A percentile compares a stretch with the other conserved stretches of the same genome.
Evolutionary conservation across 1,284 basidiomycete species (phyloP).

Genomic region (Pseudozyma thailandica): DNA sequence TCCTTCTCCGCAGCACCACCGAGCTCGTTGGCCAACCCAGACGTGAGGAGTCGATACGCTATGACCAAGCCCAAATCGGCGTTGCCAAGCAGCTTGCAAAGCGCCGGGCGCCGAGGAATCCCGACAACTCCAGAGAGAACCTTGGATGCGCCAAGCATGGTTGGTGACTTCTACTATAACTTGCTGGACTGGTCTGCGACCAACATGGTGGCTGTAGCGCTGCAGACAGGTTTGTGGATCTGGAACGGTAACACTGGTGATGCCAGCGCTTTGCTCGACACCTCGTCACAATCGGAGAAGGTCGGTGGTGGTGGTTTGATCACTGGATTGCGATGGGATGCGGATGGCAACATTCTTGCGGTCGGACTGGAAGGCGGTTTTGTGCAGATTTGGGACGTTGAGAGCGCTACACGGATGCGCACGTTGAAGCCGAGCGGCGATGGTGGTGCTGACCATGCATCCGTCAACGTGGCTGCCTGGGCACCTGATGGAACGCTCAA

Average conservation of each 20-base stretch:
- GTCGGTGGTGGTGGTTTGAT: constrained; percentile 71
- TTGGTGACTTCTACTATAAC: constrained; percentile 98
- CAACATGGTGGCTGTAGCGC: constrained; percentile 73
- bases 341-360: constrained; percentile 86
- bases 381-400: constrained; percentile 95
- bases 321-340: constrained; percentile 84
- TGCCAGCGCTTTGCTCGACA: constrained; percentile 76
- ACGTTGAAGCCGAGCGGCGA: constrained; percentile 70
- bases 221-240: constrained; percentile 60
- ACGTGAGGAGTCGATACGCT: constrained; percentile 63
- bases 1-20: constrained; percentile 70
- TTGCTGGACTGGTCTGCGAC: constrained; percentile 86
- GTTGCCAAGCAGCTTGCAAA: constrained; percentile 59
- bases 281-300: constrained; percentile 58
- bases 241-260: constrained; percentile 92
- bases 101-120: constrained; percentile 77
- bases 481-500: constrained; percentile 63
- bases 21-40: constrained; percentile 64
- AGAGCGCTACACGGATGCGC: constrained; percentile 80
- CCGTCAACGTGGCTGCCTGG: constrained; percentile 61
- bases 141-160: constrained; percentile 92
- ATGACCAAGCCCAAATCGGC: constrained; percentile 58
- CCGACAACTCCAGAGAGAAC: constrained; percentile 87
- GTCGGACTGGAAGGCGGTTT: constrained; percentile 85
- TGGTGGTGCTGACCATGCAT: constrained; percentile 60